A percentile compares a stretch with the other conserved stretches of the same genome.
phyloP scores from a whole-genome alignment of 805 yeast species.

The Myxozyma geophila region DNA sequence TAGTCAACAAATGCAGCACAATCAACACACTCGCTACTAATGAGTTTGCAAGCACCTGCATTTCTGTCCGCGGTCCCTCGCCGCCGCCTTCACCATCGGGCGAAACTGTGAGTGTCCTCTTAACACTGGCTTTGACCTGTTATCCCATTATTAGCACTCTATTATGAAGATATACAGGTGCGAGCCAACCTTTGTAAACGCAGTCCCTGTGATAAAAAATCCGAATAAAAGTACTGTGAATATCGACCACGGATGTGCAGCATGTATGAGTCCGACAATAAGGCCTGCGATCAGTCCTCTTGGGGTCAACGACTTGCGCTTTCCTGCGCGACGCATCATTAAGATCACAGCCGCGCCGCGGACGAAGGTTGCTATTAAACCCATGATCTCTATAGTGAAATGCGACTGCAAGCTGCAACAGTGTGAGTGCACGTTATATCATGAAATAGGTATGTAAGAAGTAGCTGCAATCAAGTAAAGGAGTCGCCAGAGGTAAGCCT shows the following conservation, averaged over 20 bases:
- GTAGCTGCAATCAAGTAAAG: too few species aligned
- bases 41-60: conserved; percentile 53
- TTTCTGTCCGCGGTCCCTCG: conserved; percentile 47
- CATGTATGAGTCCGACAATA: conserved; percentile 49
- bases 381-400: neutral
- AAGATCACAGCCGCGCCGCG: conserved; percentile 23
- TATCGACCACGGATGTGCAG: conserved; percentile 47
- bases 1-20: conserved; percentile 36
- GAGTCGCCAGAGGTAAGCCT: too few species aligned
- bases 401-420: neutral
- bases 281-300: conserved; percentile 48
- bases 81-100: conserved; percentile 36
- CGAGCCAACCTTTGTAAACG: conserved; percentile 45
- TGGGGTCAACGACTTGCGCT: conserved; percentile 47
- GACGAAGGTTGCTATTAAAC: conserved; percentile 4
- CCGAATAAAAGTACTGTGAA: conserved; percentile 45
- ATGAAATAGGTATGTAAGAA: too few species aligned
- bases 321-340: conserved; percentile 41
- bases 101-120: conserved; percentile 44
- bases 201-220: conserved; percentile 49
- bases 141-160: neutral
- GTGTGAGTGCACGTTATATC: too few species aligned
- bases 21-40: conserved; percentile 48
- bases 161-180: neutral
- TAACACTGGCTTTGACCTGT: conserved; percentile 46